Conservation (phyloP, 495 filamentous ascomycete genomes). For the Margaritispora aquatica region DNA sequence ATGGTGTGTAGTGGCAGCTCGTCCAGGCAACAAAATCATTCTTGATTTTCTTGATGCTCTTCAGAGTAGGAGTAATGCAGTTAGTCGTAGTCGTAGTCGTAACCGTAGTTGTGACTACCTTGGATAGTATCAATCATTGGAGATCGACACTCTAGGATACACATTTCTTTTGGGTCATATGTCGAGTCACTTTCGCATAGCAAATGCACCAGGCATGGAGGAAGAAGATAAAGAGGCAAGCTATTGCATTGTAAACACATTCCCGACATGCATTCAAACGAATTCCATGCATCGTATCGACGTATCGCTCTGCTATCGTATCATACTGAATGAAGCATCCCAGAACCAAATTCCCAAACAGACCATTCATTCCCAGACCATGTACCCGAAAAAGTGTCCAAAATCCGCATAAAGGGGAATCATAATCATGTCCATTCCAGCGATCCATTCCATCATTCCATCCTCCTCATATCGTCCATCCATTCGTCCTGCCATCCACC, state of each 20-base stretch:
- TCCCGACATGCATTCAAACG: neutral
- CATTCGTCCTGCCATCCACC: neutral
- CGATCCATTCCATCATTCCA: neutral
- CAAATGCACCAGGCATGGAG: neutral
- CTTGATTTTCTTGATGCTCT: too few relatives aligned
- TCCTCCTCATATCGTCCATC: neutral
- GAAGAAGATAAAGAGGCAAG: neutral
- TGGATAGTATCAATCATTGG: too few relatives aligned
- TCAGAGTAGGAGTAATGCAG: too few relatives aligned
- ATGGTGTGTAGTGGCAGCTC: too few relatives aligned
- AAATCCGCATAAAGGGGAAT: slow-evolving; percentile 10
- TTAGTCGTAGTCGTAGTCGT: too few relatives aligned
- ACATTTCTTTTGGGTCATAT: too few relatives aligned
- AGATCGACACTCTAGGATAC: too few relatives aligned
- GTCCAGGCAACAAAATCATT: too few relatives aligned
- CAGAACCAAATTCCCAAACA: neutral
- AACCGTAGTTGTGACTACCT: too few relatives aligned
- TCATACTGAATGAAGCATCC: neutral
- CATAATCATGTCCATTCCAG: slow-evolving; percentile 1
- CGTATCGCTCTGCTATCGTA: neutral
- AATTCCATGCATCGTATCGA: neutral
- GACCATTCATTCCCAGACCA: neutral
- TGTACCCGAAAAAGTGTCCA: neutral
- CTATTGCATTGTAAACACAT: neutral
- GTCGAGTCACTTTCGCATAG: neutral